Evolutionary conservation across 1,284 basidiomycete genomes (phyloP).

Genomic region (Malassezia yamatoensis): DNA sequence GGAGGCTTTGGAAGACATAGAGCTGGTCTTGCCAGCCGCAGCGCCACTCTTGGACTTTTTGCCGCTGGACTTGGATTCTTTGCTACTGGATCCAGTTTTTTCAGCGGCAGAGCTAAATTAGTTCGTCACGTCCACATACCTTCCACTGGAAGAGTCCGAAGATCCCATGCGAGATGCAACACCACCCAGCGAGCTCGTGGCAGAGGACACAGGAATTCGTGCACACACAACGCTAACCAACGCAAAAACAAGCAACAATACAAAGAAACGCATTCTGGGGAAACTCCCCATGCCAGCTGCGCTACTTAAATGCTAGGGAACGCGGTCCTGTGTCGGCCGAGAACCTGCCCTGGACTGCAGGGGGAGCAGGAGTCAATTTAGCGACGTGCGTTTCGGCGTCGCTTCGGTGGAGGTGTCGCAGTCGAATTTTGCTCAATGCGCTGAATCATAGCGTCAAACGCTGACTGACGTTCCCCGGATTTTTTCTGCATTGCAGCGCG

Average conservation of each 20-base stretch:
- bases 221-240: constrained; percentile 4
- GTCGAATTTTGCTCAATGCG: constrained; percentile 30
- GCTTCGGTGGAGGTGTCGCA: not conserved
- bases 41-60: no score
- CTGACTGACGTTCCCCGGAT: constrained; percentile 21
- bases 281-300: not conserved
- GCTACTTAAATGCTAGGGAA: not conserved
- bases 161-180: not conserved
- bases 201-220: constrained; percentile 10
- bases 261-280: constrained; percentile 6
- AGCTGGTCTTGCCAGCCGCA: no score
- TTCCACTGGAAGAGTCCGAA: not conserved
- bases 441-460: constrained; percentile 36
- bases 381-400: not conserved
- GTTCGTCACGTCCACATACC: not conserved
- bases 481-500: constrained; percentile 30
- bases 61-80: no score
- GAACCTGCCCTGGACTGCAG: not conserved
- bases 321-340: not conserved
- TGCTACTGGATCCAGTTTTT: no score
- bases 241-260: not conserved
- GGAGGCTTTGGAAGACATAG: no score
- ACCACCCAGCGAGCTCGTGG: not conserved
- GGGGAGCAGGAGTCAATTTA: not conserved
- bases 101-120: not conserved